These are phyloP conservation scores for Hypholoma sublateritium DNA, from an alignment of 768 basidiomycete species.

Conservation along the genomic window DNA sequence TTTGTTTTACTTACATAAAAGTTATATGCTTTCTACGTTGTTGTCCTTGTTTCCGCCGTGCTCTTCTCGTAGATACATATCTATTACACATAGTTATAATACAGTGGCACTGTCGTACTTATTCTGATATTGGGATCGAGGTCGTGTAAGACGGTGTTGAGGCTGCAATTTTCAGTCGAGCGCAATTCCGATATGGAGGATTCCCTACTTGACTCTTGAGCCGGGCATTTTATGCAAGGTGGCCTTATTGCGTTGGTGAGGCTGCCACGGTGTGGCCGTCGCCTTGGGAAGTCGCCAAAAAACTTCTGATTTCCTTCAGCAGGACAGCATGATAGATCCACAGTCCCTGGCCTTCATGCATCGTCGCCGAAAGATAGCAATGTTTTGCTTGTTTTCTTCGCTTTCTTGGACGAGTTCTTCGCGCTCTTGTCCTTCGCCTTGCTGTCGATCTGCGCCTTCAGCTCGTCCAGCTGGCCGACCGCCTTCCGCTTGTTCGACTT, in stretches of 20 bases:
- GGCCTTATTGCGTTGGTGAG: too few relatives aligned
- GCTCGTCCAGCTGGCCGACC: slow-evolving; percentile 30
- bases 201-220: too few relatives aligned
- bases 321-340: too few relatives aligned
- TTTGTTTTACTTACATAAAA: not conserved
- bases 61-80: slow-evolving; percentile 4
- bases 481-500: slow-evolving; percentile 42
- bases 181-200: too few relatives aligned
- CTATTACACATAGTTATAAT: slow-evolving; percentile 2
- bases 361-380: slow-evolving; percentile 63
- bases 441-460: slow-evolving; percentile 21
- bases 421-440: slow-evolving; percentile 25
- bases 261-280: too few relatives aligned
- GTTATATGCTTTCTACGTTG: not conserved
- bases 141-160: not conserved
- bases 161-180: not conserved
- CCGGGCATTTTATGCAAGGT: too few relatives aligned
- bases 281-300: too few relatives aligned
- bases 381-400: slow-evolving; percentile 49
- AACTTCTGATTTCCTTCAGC: too few relatives aligned
- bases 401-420: slow-evolving; percentile 42
- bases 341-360: slow-evolving; percentile 28
- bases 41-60: not conserved
- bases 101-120: not conserved
- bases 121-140: not conserved